A percentile compares a stretch with the other conserved stretches of the same genome.
These are phyloP conservation scores for Metschnikowia orientalis DNA, from an alignment of 805 yeast species.

Conservation along the genomic window DNA sequence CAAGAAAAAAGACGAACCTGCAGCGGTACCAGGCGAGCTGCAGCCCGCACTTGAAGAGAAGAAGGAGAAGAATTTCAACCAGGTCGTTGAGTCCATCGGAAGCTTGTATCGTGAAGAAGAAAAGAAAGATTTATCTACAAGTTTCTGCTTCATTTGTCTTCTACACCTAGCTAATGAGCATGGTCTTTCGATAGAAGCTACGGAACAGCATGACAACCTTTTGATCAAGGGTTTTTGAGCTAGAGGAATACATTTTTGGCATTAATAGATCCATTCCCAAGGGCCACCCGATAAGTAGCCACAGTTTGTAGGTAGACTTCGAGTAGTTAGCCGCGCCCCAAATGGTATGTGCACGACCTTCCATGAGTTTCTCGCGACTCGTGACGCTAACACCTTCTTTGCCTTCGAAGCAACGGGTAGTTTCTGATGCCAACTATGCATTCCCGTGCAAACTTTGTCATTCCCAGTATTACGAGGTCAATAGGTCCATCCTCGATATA, in stretches of 20 bases:
- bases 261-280: no score
- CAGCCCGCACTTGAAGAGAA: constrained; percentile 16
- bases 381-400: no score
- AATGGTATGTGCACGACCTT: constrained; percentile 14
- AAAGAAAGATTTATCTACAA: constrained; percentile 68
- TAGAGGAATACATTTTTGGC: no score
- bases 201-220: constrained; percentile 39
- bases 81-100: constrained; percentile 46
- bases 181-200: constrained; percentile 56
- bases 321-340: background rate
- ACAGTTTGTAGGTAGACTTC: background rate
- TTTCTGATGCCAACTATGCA: no score
- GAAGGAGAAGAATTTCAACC: constrained; percentile 37
- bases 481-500: no score
- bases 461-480: no score
- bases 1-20: constrained; percentile 19
- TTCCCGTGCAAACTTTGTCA: no score
- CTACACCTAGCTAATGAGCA: constrained; percentile 85
- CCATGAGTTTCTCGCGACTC: constrained; percentile 6
- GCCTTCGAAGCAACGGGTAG: no score
- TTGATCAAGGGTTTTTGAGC: constrained; percentile 20
- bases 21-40: constrained; percentile 11
- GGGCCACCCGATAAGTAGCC: no score
- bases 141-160: constrained; percentile 79
- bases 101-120: constrained; percentile 53